A percentile compares a stretch with the other conserved stretches of the same genome.
Conservation (phyloP, 805 yeast genomes). For the Wickerhamiella kazuoi region DNA sequence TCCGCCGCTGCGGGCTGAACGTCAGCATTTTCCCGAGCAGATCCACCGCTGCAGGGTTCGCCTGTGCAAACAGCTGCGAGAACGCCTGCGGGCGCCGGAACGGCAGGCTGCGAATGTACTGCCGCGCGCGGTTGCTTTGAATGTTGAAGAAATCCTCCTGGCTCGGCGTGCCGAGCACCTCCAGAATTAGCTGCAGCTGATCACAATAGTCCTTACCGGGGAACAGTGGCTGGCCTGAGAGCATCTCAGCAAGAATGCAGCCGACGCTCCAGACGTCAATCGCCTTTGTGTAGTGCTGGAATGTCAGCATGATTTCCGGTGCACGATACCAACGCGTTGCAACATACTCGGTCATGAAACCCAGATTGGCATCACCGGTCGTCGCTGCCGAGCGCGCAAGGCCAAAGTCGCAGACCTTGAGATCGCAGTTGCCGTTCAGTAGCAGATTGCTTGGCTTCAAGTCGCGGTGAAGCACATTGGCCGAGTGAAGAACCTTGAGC, state of each 20-base stretch:
- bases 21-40: conserved; percentile 59
- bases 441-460: conserved; percentile 84
- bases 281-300: conserved; percentile 89
- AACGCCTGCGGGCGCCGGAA: conserved; percentile 25
- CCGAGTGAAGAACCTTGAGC: conserved; percentile 71
- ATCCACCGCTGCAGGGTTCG: conserved; percentile 77
- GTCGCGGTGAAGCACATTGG: conserved; percentile 86
- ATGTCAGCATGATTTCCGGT: conserved; percentile 90
- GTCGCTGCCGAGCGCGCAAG: conserved; percentile 80
- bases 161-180: conserved; percentile 82
- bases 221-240: conserved; percentile 82
- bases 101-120: conserved; percentile 75
- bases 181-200: conserved; percentile 74
- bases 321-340: conserved; percentile 99
- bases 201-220: conserved; percentile 94
- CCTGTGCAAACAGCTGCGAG: conserved; percentile 47
- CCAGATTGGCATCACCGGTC: conserved; percentile 59
- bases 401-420: conserved; percentile 93
- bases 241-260: conserved; percentile 82
- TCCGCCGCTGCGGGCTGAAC: conserved; percentile 71
- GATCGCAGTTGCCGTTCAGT: conserved; percentile 91
- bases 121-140: conserved; percentile 79
- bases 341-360: conserved; percentile 93
- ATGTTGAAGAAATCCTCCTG: conserved; percentile 49
- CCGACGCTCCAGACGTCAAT: conserved; percentile 98